Evolutionary conservation across 371 early-diverging fungal genomes (phyloP).

Genomic region (Sporodiniella umbellata): DNA sequence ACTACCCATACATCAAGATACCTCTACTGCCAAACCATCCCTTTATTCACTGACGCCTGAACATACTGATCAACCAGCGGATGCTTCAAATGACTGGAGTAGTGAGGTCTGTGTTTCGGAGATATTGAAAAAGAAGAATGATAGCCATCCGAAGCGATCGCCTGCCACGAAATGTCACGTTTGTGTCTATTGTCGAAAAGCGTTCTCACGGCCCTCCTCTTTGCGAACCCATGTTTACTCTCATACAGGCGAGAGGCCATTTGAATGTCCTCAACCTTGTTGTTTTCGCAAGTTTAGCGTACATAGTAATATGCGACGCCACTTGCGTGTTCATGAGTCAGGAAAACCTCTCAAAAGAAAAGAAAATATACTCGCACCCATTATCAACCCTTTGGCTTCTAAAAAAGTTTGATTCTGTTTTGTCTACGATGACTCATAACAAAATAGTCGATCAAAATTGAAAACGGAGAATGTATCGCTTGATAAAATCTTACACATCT

Average conservation of each 20-base stretch:
- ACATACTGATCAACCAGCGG: no score
- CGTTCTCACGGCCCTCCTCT: constrained; percentile 73
- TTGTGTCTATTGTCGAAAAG: constrained; percentile 66
- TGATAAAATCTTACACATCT: no score
- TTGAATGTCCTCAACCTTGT: constrained; percentile 59
- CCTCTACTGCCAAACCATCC: no score
- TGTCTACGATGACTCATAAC: no score
- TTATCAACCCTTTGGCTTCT: neutral
- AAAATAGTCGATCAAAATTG: no score
- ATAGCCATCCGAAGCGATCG: neutral
- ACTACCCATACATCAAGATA: constrained; percentile 23
- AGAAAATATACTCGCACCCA: constrained; percentile 4
- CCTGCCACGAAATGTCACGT: constrained; percentile 48
- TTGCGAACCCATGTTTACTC: constrained; percentile 67
- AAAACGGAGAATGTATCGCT: no score
- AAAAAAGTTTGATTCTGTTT: no score
- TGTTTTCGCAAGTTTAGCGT: constrained; percentile 76
- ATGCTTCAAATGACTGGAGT: constrained; percentile 1
- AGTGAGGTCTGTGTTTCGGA: neutral
- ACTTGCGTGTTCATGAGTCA: constrained; percentile 47
- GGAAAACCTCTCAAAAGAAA: constrained; percentile 24
- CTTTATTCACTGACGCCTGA: no score
- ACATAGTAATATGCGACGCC: constrained; percentile 74
- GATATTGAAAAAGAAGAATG: neutral
- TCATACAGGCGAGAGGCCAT: constrained; percentile 78